Base-by-base conservation (phyloP, 306 rosid species). In the Castanea mollissima region DNA sequence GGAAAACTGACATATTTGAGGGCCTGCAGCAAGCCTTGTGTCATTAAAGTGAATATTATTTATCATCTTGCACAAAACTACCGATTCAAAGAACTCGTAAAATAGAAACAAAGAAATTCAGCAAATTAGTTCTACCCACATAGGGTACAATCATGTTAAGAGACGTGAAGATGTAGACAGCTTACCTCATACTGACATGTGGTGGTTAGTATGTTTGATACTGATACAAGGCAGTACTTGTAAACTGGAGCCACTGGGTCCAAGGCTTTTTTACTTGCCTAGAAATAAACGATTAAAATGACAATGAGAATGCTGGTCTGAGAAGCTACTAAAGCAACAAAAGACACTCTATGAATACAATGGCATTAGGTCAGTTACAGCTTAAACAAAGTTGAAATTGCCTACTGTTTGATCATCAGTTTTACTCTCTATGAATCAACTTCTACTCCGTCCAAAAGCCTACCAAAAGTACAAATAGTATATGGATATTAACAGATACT, bases 1-100 rank as follows among this genome's bases (percentile, higher is more conserved):
- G 99, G 99, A 87, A 95, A 95, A 71, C 98, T 92, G 73, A 95
- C 99, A 78, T 95, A 95, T 86, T 95, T 95, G 81, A 95, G 98
- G 73, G 99, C 99, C 99, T 95, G 90, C n/a, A 85, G 68, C 44
- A 85, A 76, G 58, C 69, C 21, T 71, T 25, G 51, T 16, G 58
- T 64, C 58, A 70, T 29, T 29, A 56, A 79, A 78, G 74, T 25
- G 21, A 41, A 58, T 51, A 41, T 76, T 10, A 62, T 32, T 25
- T 49, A 56, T 52, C 60, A 80, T 46, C 71, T 21, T 70, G 59
- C 46, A 69, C 65, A 51, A 76, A 21, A 69, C 76, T 44, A 20
- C 38, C 8, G 19, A 49, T 56, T 29, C 49, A 29, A 7, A 32
- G n/a, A 32, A 16, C 4, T 19, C 0, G 1, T n/a, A 67, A 23